These are phyloP conservation scores for Haplographium delicatum DNA, from an alignment of 495 filamentous ascomycete species.

Conservation along the genomic window DNA sequence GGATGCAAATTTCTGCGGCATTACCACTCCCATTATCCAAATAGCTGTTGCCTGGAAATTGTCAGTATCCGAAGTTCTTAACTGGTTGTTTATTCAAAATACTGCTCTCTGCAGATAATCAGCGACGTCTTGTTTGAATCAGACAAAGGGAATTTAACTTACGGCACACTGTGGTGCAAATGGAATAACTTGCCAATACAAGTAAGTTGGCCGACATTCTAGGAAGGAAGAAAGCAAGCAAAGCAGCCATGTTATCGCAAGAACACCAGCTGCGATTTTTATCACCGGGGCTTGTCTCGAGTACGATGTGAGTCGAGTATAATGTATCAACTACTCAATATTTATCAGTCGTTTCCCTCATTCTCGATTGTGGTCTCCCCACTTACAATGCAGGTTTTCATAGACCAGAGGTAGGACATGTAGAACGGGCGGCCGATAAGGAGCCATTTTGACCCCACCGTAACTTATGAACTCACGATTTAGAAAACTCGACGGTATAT, in stretches of 20 bases:
- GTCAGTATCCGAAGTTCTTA: neutral
- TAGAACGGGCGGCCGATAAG: conserved; percentile 7
- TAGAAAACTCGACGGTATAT: neutral
- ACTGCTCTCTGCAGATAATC: conserved; percentile 8
- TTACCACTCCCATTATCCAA: neutral
- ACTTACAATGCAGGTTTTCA: conserved; percentile 19
- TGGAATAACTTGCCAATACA: conserved; percentile 9
- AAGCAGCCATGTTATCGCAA: conserved; percentile 8
- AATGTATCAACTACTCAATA: conserved; percentile 8
- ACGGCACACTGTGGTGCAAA: conserved; percentile 3
- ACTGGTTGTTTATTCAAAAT: neutral
- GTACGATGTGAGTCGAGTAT: conserved; percentile 7
- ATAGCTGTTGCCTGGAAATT: neutral
- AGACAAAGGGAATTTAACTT: neutral
- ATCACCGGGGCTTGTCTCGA: conserved; percentile 1
- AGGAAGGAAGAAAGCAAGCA: conserved; percentile 4
- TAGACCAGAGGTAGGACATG: conserved; percentile 13
- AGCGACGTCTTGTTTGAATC: neutral
- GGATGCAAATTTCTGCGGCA: neutral
- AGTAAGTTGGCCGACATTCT: conserved; percentile 1
- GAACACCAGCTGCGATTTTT: neutral
- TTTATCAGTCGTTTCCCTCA: neutral
- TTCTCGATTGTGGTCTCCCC: neutral
- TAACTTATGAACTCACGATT: neutral
- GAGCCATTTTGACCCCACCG: conserved; percentile 1